phyloP scores from a whole-genome alignment of 73 alveolate genomes.

The Paramecium octaurelia region DNA sequence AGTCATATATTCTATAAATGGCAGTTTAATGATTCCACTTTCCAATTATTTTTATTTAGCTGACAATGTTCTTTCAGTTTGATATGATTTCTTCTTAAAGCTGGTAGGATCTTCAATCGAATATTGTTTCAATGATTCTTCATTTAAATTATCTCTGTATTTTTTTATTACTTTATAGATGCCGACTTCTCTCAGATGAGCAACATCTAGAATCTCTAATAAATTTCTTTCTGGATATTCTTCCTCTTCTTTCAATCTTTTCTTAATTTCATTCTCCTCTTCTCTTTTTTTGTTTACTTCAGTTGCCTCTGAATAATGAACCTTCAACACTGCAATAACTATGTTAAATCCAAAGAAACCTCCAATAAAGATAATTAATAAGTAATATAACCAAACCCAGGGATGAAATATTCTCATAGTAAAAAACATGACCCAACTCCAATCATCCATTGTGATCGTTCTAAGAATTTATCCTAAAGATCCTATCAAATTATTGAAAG shows the following conservation, averaged over 20 bases:
- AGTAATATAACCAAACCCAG: neutral
- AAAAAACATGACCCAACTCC: slow-evolving; percentile 25
- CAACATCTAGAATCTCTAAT: neutral
- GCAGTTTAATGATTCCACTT: neutral
- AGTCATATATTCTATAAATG: neutral
- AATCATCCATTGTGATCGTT: slow-evolving; percentile 30
- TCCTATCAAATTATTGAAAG: neutral
- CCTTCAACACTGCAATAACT: slow-evolving; percentile 33
- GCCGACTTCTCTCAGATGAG: neutral
- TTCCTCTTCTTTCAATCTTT: neutral
- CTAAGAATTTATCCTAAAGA: slow-evolving; percentile 12
- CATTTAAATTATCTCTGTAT: neutral
- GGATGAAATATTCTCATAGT: slow-evolving; percentile 20
- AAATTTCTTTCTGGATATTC: neutral
- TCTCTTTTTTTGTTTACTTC: neutral
- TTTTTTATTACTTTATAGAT: neutral
- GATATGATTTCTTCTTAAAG: neutral
- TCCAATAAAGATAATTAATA: neutral
- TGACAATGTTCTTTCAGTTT: neutral
- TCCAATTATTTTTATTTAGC: neutral
- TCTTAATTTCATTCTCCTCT: neutral
- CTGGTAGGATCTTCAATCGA: neutral
- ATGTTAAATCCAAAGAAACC: slow-evolving; percentile 29
- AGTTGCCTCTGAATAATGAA: neutral
- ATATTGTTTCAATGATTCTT: neutral